phyloP scores from a whole-genome alignment of 345 rosid genomes.

The Orychophragmus violaceus region DNA sequence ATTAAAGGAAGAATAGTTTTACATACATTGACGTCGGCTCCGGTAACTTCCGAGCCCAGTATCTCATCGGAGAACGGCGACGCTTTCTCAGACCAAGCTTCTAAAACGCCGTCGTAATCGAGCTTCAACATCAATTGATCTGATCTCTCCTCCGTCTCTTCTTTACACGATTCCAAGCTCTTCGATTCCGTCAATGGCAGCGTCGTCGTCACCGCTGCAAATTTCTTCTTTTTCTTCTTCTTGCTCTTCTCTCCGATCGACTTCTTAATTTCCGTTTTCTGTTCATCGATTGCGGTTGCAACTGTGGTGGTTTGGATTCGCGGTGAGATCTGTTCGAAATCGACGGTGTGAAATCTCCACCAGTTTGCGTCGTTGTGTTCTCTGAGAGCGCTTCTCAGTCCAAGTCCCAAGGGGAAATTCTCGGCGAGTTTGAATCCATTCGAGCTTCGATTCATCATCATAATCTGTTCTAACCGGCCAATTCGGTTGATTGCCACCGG shows the following conservation, averaged over 20 bases:
- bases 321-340: constrained; percentile 69
- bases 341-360: constrained; percentile 52
- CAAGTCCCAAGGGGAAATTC: constrained; percentile 29
- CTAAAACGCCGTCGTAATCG: constrained; percentile 63
- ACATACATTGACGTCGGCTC: constrained; percentile 69
- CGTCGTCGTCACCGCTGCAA: not conserved
- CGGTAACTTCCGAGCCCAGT: constrained; percentile 38
- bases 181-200: constrained; percentile 18
- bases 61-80: constrained; percentile 59
- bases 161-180: constrained; percentile 24
- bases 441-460: constrained; percentile 21
- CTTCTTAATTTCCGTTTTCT: not conserved
- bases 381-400: constrained; percentile 43
- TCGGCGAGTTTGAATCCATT: constrained; percentile 34
- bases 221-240: constrained; percentile 46
- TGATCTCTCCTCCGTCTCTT: constrained; percentile 23
- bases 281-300: not conserved
- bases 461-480: constrained; percentile 19
- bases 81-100: constrained; percentile 70
- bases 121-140: constrained; percentile 48
- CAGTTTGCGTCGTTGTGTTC: constrained; percentile 39
- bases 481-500: not conserved
- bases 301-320: constrained; percentile 25
- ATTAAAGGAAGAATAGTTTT: not conserved
- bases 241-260: constrained; percentile 21